These are phyloP conservation scores for Globisporangium spiculum DNA, from an alignment of 352 stramenopile genomes.

Conservation along the genomic window DNA sequence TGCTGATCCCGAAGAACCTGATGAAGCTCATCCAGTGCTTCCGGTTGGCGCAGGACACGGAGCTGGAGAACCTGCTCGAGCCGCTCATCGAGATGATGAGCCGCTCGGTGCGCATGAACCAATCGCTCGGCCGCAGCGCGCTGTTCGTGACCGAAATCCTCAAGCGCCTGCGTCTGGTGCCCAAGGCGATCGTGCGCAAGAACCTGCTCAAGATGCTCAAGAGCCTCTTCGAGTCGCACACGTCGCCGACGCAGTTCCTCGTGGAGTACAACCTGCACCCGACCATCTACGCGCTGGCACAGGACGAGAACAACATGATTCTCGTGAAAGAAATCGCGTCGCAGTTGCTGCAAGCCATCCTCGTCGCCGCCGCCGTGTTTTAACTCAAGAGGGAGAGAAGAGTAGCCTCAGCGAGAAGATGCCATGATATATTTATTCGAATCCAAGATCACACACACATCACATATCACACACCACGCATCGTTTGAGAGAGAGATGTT, in stretches of 20 bases:
- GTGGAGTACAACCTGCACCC: conserved; percentile 88
- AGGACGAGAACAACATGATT: conserved; percentile 89
- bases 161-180: conserved; percentile 64
- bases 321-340: conserved; percentile 88
- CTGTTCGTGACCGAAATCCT: conserved; percentile 88
- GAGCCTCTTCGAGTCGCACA: conserved; percentile 85
- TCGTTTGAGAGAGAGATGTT: not conserved
- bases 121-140: conserved; percentile 79
- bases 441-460: not conserved
- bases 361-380: conserved; percentile 68
- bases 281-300: conserved; percentile 70
- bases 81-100: conserved; percentile 77
- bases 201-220: conserved; percentile 93
- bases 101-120: conserved; percentile 74
- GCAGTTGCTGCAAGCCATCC: conserved; percentile 77
- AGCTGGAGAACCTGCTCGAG: conserved; percentile 80
- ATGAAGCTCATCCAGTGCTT: conserved; percentile 76
- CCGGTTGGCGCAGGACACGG: conserved; percentile 56
- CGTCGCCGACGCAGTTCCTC: conserved; percentile 81
- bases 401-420: not conserved
- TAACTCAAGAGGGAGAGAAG: conserved; percentile 12
- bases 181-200: conserved; percentile 89
- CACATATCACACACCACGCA: not conserved
- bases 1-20: conserved; percentile 63
- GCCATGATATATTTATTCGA: conserved; percentile 14